These are phyloP conservation scores for Rossbeevera mucosa DNA, from an alignment of 768 basidiomycete species.

Conservation along the genomic window DNA sequence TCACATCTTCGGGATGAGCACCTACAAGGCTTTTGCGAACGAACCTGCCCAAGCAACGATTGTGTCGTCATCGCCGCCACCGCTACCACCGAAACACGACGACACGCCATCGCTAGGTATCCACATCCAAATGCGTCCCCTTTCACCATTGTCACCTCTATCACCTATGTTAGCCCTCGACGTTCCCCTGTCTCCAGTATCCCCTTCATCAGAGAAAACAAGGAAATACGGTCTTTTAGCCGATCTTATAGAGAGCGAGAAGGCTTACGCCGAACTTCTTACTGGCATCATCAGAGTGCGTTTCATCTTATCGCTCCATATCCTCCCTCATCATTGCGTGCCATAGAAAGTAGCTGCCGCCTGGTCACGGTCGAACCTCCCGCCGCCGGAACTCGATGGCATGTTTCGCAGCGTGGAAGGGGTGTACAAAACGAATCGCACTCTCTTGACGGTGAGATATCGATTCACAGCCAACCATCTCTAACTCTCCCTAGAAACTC, in stretches of 20 bases:
- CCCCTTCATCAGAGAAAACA: slow-evolving; percentile 37
- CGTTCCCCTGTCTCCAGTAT: slow-evolving; percentile 18
- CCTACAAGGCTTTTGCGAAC: not conserved
- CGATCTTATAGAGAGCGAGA: slow-evolving; percentile 94
- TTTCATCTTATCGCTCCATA: slow-evolving; percentile 12
- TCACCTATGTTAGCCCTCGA: slow-evolving; percentile 21
- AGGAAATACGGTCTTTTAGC: slow-evolving; percentile 78
- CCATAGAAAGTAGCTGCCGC: slow-evolving; percentile 94
- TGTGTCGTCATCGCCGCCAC: slow-evolving; percentile 7
- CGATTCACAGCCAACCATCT: not conserved
- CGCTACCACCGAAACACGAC: slow-evolving; percentile 21
- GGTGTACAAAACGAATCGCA: slow-evolving; percentile 88
- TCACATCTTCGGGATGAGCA: slow-evolving; percentile 6
- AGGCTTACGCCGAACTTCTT: slow-evolving; percentile 83
- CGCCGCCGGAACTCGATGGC: slow-evolving; percentile 82
- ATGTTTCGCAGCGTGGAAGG: slow-evolving; percentile 95
- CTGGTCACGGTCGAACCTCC: slow-evolving; percentile 93
- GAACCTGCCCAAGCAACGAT: not conserved
- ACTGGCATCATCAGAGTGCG: slow-evolving; percentile 87
- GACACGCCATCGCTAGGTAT: slow-evolving; percentile 26
- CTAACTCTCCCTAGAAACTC: slow-evolving; percentile 60
- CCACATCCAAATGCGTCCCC: not conserved
- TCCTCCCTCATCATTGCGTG: slow-evolving; percentile 11
- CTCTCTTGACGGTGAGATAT: slow-evolving; percentile 58
- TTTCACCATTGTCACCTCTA: slow-evolving; percentile 10